Evolutionary conservation across 306 rosid species (phyloP).

Genomic region (Glycine latifolia): DNA sequence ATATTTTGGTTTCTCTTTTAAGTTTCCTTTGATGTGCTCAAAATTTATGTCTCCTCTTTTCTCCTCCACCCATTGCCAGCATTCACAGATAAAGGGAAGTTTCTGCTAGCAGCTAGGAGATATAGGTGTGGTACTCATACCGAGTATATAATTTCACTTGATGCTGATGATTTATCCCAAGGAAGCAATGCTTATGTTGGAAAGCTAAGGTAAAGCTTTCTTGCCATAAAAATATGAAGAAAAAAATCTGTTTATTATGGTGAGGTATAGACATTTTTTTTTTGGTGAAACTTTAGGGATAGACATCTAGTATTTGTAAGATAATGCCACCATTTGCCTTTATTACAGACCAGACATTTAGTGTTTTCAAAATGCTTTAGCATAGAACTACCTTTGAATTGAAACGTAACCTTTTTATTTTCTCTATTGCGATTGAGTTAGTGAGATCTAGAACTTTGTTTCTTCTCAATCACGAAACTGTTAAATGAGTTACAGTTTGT

Average conservation of each 20-base stretch:
- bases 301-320: neutral
- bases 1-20: conserved; percentile 29
- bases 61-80: conserved; percentile 58
- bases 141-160: conserved; percentile 93
- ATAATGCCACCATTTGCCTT: neutral
- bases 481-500: neutral
- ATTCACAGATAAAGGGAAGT: conserved; percentile 90
- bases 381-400: neutral
- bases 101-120: conserved; percentile 94
- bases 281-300: neutral
- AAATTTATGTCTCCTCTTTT: conserved; percentile 4
- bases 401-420: neutral
- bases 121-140: conserved; percentile 88
- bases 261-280: neutral
- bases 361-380: conserved; percentile 16
- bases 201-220: conserved; percentile 76
- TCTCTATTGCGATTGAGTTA: neutral
- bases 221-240: neutral
- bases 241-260: neutral
- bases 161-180: conserved; percentile 86
- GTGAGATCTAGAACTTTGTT: conserved; percentile 21
- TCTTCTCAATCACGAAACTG: neutral
- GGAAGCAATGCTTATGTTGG: conserved; percentile 99
- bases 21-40: conserved; percentile 29
- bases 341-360: neutral